phyloP scores from a whole-genome alignment of 208 protist genomes.

The Entamoeba dispar region DNA sequence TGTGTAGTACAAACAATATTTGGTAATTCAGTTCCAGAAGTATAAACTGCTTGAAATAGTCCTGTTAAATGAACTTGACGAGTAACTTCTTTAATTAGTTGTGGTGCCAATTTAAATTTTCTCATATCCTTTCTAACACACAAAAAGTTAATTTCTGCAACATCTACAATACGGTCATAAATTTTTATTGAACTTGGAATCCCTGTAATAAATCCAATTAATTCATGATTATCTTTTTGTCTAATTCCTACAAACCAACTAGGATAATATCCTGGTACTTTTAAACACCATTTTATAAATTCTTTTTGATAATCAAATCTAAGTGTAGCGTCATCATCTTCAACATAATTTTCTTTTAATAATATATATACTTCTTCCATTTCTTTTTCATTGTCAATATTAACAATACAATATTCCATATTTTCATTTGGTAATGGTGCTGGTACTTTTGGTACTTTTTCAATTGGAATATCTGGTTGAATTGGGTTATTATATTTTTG shows the following conservation, averaged over 20 bases:
- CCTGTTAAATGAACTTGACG: conserved; percentile 8
- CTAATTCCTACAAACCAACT: background rate
- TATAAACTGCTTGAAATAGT: conserved; percentile 22
- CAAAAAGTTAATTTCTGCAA: conserved; percentile 25
- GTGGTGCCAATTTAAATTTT: conserved; percentile 2
- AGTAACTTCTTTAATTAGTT: conserved; percentile 25
- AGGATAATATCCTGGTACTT: background rate
- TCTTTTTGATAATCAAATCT: conserved; percentile 5
- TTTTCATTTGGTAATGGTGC: background rate
- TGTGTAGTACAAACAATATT: background rate
- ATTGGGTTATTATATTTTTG: background rate
- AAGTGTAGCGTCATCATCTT: conserved; percentile 10
- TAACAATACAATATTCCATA: background rate
- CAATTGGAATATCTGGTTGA: background rate
- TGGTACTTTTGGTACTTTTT: background rate
- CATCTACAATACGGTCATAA: background rate
- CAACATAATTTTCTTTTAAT: conserved; percentile 13
- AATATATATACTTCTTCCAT: background rate
- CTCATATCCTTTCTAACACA: conserved; percentile 11
- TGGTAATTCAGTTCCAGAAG: conserved; percentile 4
- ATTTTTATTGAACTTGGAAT: background rate
- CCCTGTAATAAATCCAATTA: conserved; percentile 18
- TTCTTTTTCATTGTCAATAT: conserved; percentile 2
- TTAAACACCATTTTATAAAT: background rate
- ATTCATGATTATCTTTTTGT: background rate